Evolutionary conservation across 192 early-diverging fungal species (phyloP).

Genomic region (Radiomyces spectabilis): DNA sequence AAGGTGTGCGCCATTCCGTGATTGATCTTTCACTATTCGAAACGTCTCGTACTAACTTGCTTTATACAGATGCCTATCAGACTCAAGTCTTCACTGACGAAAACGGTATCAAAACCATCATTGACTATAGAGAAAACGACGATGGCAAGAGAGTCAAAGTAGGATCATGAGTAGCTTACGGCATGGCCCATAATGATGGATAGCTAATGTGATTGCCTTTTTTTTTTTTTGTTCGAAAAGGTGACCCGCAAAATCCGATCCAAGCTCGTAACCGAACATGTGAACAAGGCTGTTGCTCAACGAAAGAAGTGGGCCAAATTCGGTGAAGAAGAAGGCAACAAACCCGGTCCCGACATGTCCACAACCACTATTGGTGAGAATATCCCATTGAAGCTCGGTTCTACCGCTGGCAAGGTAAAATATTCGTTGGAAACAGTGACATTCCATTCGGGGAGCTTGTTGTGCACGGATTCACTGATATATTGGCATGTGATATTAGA

Average conservation of each 20-base stretch:
- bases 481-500: too few relatives aligned
- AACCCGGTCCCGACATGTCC: slow-evolving; percentile 77
- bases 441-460: too few relatives aligned
- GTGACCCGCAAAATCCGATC: slow-evolving; percentile 76
- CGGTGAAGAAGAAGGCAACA: slow-evolving; percentile 73
- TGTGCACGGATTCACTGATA: too few relatives aligned
- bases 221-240: slow-evolving; percentile 18
- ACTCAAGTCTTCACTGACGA: slow-evolving; percentile 52
- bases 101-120: slow-evolving; percentile 76
- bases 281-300: slow-evolving; percentile 84
- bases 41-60: too few relatives aligned
- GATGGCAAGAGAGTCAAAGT: slow-evolving; percentile 90
- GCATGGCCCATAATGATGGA: background rate
- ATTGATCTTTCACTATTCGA: too few relatives aligned
- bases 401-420: slow-evolving; percentile 56
- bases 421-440: too few relatives aligned
- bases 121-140: slow-evolving; percentile 79
- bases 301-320: slow-evolving; percentile 94
- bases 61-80: slow-evolving; percentile 18
- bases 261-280: slow-evolving; percentile 69
- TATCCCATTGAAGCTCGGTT: slow-evolving; percentile 74
- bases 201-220: background rate
- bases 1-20: too few relatives aligned
- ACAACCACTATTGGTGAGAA: slow-evolving; percentile 87
- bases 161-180: too few relatives aligned